Conservation (phyloP, 1,139 yeast genomes). For the Pichia sp. region DNA sequence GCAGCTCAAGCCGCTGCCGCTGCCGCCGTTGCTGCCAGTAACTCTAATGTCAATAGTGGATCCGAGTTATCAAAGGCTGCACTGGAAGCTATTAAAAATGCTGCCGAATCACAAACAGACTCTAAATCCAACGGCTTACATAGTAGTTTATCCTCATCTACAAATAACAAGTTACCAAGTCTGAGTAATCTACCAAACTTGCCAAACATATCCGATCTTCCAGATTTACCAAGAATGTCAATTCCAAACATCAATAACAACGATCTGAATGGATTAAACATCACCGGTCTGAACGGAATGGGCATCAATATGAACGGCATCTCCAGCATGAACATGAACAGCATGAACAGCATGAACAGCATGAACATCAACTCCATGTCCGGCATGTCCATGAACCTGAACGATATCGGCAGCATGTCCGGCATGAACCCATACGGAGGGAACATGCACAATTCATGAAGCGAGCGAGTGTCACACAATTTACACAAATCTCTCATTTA, state of each 20-base stretch:
- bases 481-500: no score
- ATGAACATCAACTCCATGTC: constrained; percentile 1
- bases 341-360: not conserved
- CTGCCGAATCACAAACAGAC: not conserved
- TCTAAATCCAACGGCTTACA: not conserved
- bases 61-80: no score
- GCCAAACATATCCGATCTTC: constrained; percentile 3
- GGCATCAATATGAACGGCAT: no score
- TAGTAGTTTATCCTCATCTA: not conserved
- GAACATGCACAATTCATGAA: constrained; percentile 9
- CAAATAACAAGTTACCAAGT: constrained; percentile 3
- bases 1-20: no score
- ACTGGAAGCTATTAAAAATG: no score
- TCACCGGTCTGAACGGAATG: no score
- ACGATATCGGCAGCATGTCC: constrained; percentile 2
- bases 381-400: constrained; percentile 4
- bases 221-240: constrained; percentile 5
- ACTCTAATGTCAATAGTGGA: no score
- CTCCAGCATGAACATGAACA: not conserved
- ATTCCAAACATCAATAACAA: no score
- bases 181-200: constrained; percentile 5
- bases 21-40: no score
- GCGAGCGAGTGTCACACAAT: no score
- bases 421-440: constrained; percentile 7
- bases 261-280: no score